Conservation (phyloP, 805 yeast genomes). For the Candida sakaeoensis region DNA sequence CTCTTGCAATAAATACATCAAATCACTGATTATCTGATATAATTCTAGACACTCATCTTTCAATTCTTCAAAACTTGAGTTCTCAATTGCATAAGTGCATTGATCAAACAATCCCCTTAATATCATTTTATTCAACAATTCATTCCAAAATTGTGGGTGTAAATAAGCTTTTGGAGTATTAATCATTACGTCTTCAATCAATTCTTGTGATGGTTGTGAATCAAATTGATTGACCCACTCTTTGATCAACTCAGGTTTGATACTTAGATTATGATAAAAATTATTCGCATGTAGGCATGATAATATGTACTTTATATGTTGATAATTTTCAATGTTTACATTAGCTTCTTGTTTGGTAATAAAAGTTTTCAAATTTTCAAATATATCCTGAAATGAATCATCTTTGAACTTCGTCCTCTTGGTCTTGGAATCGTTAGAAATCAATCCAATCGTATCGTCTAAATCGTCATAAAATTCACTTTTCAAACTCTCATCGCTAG, state of each 20-base stretch:
- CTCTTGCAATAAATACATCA: constrained; percentile 33
- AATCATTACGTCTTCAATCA: constrained; percentile 46
- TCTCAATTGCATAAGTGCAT: constrained; percentile 46
- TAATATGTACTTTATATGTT: constrained; percentile 49
- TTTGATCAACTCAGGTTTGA: constrained; percentile 41
- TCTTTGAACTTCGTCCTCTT: constrained; percentile 11
- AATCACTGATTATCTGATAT: constrained; percentile 37
- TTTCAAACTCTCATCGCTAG: constrained; percentile 10
- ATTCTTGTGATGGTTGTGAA: constrained; percentile 56
- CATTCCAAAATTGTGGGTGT: constrained; percentile 60
- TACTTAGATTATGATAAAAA: constrained; percentile 36
- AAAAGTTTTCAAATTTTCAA: constrained; percentile 27
- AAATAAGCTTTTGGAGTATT: constrained; percentile 41
- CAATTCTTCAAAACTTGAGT: constrained; percentile 42
- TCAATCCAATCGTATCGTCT: constrained; percentile 27
- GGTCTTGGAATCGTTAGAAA: constrained; percentile 13
- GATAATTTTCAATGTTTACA: constrained; percentile 14
- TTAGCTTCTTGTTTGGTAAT: constrained; percentile 19
- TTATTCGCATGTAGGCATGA: constrained; percentile 55
- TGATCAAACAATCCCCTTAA: constrained; percentile 59
- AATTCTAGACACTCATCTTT: constrained; percentile 27
- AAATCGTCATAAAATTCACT: constrained; percentile 18
- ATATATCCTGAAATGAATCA: constrained; percentile 23
- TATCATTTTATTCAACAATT: constrained; percentile 51
- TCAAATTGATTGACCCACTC: constrained; percentile 71